Percentiles rank a stretch among this genome's conserved stretches.
Evolutionary conservation across 2,329 filamentous ascomycete species (phyloP).

Genomic region (Alternaria panax): DNA sequence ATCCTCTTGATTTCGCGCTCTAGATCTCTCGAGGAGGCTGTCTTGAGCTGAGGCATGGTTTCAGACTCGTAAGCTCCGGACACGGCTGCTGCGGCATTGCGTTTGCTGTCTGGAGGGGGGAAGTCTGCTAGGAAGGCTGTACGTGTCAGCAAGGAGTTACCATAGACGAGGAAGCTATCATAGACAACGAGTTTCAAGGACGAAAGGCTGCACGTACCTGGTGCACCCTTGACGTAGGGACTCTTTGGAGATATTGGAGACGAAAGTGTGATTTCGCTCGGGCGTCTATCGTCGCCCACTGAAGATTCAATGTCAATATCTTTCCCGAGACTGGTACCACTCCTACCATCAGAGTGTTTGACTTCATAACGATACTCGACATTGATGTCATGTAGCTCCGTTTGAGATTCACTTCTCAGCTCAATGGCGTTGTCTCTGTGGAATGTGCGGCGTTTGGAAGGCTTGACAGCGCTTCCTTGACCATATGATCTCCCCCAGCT

Average conservation of each 20-base stretch:
- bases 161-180: background rate
- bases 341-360: slow-evolving; percentile 15
- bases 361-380: slow-evolving; percentile 10
- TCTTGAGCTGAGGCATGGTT: background rate
- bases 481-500: background rate
- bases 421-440: background rate
- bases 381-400: slow-evolving; percentile 9
- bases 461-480: background rate
- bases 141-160: background rate
- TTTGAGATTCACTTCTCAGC: slow-evolving; percentile 5
- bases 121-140: background rate
- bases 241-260: background rate
- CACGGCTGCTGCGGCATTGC: background rate
- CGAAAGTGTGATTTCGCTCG: background rate
- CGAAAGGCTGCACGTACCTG: background rate
- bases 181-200: background rate
- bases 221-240: background rate
- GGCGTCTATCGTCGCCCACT: background rate
- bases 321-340: background rate
- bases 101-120: background rate
- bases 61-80: background rate
- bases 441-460: background rate
- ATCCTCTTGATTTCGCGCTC: slow-evolving; percentile 36
- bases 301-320: background rate
- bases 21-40: background rate